Percentiles rank a stretch among this genome's conserved stretches.
Conservation (phyloP, 1,284 basidiomycete species). For the Leccinum fallax region DNA sequence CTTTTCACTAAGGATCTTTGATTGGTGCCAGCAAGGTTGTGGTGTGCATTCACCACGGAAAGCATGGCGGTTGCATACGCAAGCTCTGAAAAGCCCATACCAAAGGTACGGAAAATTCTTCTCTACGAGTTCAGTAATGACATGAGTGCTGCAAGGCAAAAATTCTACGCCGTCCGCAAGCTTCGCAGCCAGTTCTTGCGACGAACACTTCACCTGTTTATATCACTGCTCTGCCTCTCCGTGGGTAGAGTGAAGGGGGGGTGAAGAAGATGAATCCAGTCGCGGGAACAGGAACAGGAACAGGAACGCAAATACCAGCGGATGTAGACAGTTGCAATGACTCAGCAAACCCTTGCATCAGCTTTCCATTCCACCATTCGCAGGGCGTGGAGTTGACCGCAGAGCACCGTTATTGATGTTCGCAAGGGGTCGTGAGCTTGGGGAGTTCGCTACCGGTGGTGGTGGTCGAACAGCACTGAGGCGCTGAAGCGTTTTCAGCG, state of each 20-base stretch:
- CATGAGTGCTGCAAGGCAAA: constrained; percentile 38
- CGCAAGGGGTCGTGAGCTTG: constrained; percentile 25
- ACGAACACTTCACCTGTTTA: constrained; percentile 43
- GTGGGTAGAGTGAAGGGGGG: constrained; percentile 6
- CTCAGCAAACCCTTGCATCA: constrained; percentile 3
- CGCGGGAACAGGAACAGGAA: no score
- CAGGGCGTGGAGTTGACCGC: constrained; percentile 16
- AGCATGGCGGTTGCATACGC: constrained; percentile 78
- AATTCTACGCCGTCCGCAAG: constrained; percentile 51
- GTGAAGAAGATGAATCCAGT: neutral
- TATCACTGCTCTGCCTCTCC: constrained; percentile 54
- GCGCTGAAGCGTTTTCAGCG: constrained; percentile 83
- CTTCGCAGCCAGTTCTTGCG: constrained; percentile 12
- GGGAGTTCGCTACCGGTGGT: constrained; percentile 26
- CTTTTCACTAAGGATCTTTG: constrained; percentile 3
- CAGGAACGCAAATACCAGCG: neutral
- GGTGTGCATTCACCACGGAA: constrained; percentile 81
- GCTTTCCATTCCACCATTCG: constrained; percentile 23
- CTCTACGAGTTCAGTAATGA: neutral
- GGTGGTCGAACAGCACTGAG: constrained; percentile 61
- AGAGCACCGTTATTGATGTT: constrained; percentile 33
- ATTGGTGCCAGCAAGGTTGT: constrained; percentile 55
- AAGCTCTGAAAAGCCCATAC: constrained; percentile 50
- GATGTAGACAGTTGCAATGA: neutral
- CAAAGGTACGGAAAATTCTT: constrained; percentile 47